Conservation (phyloP, 2,329 filamentous ascomycete species). For the Diaporthe sp. region DNA sequence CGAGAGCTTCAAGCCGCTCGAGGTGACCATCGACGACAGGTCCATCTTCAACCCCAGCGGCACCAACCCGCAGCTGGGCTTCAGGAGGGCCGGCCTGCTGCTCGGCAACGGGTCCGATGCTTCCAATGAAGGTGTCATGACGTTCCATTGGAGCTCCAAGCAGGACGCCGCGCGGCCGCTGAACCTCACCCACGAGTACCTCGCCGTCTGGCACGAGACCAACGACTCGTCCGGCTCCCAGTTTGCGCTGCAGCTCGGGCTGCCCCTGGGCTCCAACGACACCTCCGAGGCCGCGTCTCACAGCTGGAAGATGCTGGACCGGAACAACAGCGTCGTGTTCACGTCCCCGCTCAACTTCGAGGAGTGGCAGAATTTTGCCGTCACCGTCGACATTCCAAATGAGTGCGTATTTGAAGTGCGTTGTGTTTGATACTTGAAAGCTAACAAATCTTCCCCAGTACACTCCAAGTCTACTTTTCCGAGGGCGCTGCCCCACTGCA, state of each 20-base stretch:
- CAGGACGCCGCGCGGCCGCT: conserved; percentile 65
- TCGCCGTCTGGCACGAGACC: conserved; percentile 66
- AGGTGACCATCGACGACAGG: conserved; percentile 49
- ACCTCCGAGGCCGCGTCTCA: conserved; percentile 50
- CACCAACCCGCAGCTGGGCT: conserved; percentile 67
- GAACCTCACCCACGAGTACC: conserved; percentile 73
- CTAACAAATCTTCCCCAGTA: conserved; percentile 53
- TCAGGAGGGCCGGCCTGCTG: conserved; percentile 72
- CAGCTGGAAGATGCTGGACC: conserved; percentile 13
- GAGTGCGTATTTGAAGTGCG: background rate
- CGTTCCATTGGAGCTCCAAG: conserved; percentile 71
- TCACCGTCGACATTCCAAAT: conserved; percentile 61
- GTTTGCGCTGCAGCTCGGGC: conserved; percentile 68
- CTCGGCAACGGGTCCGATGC: conserved; percentile 64
- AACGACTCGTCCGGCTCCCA: conserved; percentile 63
- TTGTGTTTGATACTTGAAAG: background rate
- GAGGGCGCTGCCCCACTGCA: conserved; percentile 59
- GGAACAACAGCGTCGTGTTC: conserved; percentile 57
- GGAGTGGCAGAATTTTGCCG: conserved; percentile 73
- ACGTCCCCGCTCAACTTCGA: conserved; percentile 62
- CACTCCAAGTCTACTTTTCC: conserved; percentile 71
- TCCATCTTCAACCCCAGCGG: conserved; percentile 66
- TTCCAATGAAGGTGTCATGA: conserved; percentile 68
- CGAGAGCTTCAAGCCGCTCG: conserved; percentile 5
- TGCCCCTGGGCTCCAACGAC: conserved; percentile 59